These are phyloP conservation scores for Moniliella sp. DNA, from an alignment of 1,284 basidiomycete species.

Conservation along the genomic window DNA sequence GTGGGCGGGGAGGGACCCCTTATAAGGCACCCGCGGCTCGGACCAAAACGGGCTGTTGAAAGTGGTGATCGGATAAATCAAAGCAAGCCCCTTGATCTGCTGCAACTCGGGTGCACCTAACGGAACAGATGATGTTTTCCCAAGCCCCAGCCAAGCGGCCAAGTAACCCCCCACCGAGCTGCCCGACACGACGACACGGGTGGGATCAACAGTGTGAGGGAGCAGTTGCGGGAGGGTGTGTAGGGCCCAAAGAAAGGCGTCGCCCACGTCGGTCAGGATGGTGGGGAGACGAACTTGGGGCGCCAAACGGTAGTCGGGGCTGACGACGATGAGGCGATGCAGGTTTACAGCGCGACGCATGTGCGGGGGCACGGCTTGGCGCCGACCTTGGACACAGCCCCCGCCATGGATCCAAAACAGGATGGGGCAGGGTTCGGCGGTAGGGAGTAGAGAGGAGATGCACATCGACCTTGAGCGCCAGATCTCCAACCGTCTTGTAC, in stretches of 20 bases:
- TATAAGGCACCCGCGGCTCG: slow-evolving; percentile 8
- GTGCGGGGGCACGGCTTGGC: slow-evolving; percentile 8
- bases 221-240: slow-evolving; percentile 8
- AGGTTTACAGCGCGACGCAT: slow-evolving; percentile 10
- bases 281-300: slow-evolving; percentile 11
- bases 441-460: slow-evolving; percentile 5
- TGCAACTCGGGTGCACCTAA: slow-evolving; percentile 5
- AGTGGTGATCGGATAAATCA: slow-evolving; percentile 13
- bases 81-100: slow-evolving; percentile 7
- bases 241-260: slow-evolving; percentile 7
- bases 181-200: slow-evolving; percentile 8
- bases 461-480: slow-evolving; percentile 7
- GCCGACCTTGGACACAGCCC: slow-evolving; percentile 11
- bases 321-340: slow-evolving; percentile 9
- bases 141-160: slow-evolving; percentile 8
- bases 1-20: neutral
- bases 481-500: neutral
- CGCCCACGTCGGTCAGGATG: slow-evolving; percentile 10
- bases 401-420: slow-evolving; percentile 13
- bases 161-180: slow-evolving; percentile 13
- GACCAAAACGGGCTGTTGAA: slow-evolving; percentile 13
- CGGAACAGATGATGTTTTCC: too few species aligned
- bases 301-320: slow-evolving; percentile 12
- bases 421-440: slow-evolving; percentile 7
- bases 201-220: too few species aligned